Conservation (phyloP, 352 stramenopile species). For the Elongisporangium prolatum region DNA sequence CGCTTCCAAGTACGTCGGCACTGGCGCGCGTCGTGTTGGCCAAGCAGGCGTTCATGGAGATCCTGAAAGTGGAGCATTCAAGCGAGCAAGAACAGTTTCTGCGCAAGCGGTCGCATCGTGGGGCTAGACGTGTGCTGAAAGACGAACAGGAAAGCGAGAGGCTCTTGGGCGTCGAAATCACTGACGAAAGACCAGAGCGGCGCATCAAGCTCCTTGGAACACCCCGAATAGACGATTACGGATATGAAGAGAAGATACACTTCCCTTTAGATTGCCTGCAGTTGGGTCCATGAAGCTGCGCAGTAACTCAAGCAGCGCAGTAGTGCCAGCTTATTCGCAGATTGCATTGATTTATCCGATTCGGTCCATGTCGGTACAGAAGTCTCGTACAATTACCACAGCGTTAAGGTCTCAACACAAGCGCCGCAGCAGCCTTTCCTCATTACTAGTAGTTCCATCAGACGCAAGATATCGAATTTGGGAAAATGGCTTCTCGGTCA, state of each 20-base stretch:
- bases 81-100: conserved; percentile 58
- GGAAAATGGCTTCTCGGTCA: no score
- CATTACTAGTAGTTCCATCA: no score
- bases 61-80: conserved; percentile 3
- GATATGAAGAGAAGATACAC: conserved; percentile 12
- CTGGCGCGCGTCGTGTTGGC: neutral
- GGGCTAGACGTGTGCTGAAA: conserved; percentile 38
- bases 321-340: no score
- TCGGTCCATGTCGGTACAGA: no score
- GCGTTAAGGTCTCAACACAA: no score
- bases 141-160: conserved; percentile 26
- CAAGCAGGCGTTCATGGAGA: neutral
- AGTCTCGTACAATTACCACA: no score
- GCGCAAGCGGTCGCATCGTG: conserved; percentile 20
- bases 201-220: conserved; percentile 11
- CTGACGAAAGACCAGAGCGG: conserved; percentile 29
- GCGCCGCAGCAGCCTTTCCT: no score
- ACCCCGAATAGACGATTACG: neutral
- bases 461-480: no score
- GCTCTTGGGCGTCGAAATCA: conserved; percentile 54
- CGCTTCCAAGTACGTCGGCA: neutral
- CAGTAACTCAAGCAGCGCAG: no score
- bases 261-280: no score
- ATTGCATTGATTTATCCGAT: no score
- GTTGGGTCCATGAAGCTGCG: no score